Conservation (phyloP, 495 filamentous ascomycete genomes). For the Bryoglossum gracile region DNA sequence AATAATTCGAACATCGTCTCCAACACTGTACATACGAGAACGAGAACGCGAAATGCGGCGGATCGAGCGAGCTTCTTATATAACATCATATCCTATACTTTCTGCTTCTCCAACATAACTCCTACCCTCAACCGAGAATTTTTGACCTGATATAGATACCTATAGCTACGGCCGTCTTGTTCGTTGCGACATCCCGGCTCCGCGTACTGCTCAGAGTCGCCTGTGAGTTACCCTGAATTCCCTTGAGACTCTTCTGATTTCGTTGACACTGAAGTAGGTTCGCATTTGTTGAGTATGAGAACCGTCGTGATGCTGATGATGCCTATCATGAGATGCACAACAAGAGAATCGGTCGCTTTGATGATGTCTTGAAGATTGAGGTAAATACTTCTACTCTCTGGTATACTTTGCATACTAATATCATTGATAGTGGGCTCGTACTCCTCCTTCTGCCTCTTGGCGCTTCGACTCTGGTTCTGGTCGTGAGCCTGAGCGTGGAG, state of each 20-base stretch:
- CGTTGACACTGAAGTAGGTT: conserved; percentile 54
- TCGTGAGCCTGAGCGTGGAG: conserved; percentile 53
- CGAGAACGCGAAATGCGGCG: conserved; percentile 16
- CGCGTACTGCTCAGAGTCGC: conserved; percentile 82
- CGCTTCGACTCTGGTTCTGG: conserved; percentile 88
- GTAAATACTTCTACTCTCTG: conserved; percentile 39
- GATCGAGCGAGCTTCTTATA: conserved; percentile 16
- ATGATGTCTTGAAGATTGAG: conserved; percentile 97
- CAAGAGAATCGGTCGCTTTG: conserved; percentile 83
- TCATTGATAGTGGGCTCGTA: conserved; percentile 95
- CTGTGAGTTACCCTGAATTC: conserved; percentile 60
- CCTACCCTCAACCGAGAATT: conserved; percentile 15
- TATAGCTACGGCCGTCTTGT: conserved; percentile 94
- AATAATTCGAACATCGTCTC: conserved; percentile 32
- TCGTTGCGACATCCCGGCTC: conserved; percentile 96
- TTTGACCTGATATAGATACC: conserved; percentile 16
- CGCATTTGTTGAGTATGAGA: conserved; percentile 99
- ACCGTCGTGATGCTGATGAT: conserved; percentile 97
- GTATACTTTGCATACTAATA: background rate
- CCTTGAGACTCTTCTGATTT: conserved; percentile 23
- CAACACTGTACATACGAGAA: conserved; percentile 26
- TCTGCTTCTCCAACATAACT: conserved; percentile 6
- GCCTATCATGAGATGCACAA: conserved; percentile 99
- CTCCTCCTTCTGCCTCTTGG: conserved; percentile 97
- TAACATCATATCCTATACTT: conserved; percentile 9